These are phyloP conservation scores for Calycina marina DNA, from an alignment of 2,329 filamentous ascomycete species.

Conservation along the genomic window DNA sequence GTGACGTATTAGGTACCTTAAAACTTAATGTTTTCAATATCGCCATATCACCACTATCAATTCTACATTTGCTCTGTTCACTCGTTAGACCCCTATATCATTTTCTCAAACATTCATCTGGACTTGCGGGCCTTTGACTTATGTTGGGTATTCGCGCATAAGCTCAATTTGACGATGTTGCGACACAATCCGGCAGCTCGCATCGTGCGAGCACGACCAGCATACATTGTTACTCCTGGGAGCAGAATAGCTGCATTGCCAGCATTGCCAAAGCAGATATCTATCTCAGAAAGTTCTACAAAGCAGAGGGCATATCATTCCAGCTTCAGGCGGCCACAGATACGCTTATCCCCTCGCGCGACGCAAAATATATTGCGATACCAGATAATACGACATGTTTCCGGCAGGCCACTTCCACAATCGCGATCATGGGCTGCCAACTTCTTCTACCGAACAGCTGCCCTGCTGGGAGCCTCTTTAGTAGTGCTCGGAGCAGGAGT, in stretches of 20 bases:
- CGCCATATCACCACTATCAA: too few species aligned
- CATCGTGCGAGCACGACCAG: constrained; percentile 12
- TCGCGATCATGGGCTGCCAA: constrained; percentile 33
- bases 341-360: constrained; percentile 1
- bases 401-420: constrained; percentile 37
- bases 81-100: too few species aligned
- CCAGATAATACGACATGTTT: constrained; percentile 24
- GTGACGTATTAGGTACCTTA: too few species aligned
- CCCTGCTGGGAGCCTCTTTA: constrained; percentile 62
- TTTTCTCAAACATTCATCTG: too few species aligned
- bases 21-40: too few species aligned
- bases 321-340: constrained; percentile 1
- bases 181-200: constrained; percentile 10
- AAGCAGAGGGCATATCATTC: constrained; percentile 2
- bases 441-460: constrained; percentile 55
- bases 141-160: too few species aligned
- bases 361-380: constrained; percentile 5
- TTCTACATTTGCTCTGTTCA: too few species aligned
- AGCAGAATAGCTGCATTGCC: too few species aligned
- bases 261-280: constrained; percentile 2
- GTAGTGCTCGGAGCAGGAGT: constrained; percentile 54
- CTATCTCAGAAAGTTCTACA: neutral
- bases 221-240: too few species aligned
- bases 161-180: constrained; percentile 14
- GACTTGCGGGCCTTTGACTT: too few species aligned